Evolutionary conservation across 768 basidiomycete genomes (phyloP).

Genomic region (Zangia roseola): DNA sequence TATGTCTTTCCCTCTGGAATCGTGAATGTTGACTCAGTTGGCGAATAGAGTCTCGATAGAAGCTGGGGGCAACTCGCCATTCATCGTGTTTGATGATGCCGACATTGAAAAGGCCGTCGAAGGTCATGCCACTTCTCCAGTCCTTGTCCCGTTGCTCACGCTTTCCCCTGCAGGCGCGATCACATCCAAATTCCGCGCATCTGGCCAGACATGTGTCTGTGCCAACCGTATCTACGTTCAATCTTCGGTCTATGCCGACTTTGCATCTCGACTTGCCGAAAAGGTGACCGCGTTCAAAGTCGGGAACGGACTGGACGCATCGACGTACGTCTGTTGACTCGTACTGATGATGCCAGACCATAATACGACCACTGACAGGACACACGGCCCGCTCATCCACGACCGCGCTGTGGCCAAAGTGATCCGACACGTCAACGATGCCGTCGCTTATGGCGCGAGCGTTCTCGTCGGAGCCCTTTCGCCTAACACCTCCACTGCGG

Average conservation of each 20-base stretch:
- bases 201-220: conserved; percentile 85
- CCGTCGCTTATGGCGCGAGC: conserved; percentile 80
- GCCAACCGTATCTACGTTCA: conserved; percentile 95
- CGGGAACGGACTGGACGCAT: conserved; percentile 81
- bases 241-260: conserved; percentile 87
- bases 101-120: conserved; percentile 90
- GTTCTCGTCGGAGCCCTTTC: conserved; percentile 87
- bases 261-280: conserved; percentile 82
- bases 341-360: neutral
- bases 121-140: conserved; percentile 39
- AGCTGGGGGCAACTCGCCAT: conserved; percentile 92
- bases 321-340: conserved; percentile 50
- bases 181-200: conserved; percentile 73
- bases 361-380: conserved; percentile 42
- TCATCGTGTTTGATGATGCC: conserved; percentile 97
- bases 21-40: conserved; percentile 1
- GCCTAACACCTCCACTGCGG: conserved; percentile 43
- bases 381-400: conserved; percentile 96
- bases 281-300: conserved; percentile 81
- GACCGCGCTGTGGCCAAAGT: conserved; percentile 83
- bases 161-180: conserved; percentile 52
- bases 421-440: conserved; percentile 82
- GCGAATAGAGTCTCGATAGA: conserved; percentile 63
- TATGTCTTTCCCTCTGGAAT: conserved; percentile 30
- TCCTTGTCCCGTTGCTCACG: neutral